Conservation (phyloP, 1,284 basidiomycete genomes). For the Phellopilus nigrolimitatus region DNA sequence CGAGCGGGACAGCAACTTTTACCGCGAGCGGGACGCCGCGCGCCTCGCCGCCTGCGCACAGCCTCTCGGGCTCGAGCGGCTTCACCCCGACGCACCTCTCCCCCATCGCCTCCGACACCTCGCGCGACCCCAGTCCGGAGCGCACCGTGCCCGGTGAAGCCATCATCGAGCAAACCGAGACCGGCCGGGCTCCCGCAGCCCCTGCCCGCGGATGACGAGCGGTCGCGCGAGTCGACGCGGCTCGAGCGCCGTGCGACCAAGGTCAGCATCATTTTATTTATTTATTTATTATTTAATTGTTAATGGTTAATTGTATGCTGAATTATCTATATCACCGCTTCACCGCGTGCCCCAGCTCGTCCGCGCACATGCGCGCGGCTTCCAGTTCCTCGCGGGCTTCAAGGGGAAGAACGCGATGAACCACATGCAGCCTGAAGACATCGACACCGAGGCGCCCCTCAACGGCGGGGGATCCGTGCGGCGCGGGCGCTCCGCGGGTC, state of each 20-base stretch:
- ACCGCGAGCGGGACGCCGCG: background rate
- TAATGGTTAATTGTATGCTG: background rate
- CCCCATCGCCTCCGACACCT: background rate
- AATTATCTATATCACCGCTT: too few species aligned
- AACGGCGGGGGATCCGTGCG: background rate
- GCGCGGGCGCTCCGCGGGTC: background rate
- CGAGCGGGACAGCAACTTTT: constrained; percentile 16
- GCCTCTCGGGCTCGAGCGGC: background rate
- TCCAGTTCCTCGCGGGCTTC: constrained; percentile 16
- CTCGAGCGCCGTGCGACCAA: constrained; percentile 7
- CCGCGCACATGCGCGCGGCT: constrained; percentile 13
- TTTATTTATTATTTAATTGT: background rate
- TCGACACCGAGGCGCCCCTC: constrained; percentile 6
- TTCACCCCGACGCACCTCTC: constrained; percentile 5
- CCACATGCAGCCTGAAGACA: constrained; percentile 9
- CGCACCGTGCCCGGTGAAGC: constrained; percentile 10
- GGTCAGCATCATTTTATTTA: background rate
- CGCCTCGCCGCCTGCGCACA: background rate
- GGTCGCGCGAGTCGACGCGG: background rate
- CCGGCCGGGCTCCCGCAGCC: constrained; percentile 9
- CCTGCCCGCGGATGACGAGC: background rate
- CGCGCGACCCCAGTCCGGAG: background rate
- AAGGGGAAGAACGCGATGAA: constrained; percentile 10
- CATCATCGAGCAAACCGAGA: constrained; percentile 15
- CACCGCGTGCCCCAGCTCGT: constrained; percentile 9